Percentiles rank a stretch among this genome's conserved stretches.
Conservation (phyloP, 331 rosid species). For the Stylosanthes scabra region DNA sequence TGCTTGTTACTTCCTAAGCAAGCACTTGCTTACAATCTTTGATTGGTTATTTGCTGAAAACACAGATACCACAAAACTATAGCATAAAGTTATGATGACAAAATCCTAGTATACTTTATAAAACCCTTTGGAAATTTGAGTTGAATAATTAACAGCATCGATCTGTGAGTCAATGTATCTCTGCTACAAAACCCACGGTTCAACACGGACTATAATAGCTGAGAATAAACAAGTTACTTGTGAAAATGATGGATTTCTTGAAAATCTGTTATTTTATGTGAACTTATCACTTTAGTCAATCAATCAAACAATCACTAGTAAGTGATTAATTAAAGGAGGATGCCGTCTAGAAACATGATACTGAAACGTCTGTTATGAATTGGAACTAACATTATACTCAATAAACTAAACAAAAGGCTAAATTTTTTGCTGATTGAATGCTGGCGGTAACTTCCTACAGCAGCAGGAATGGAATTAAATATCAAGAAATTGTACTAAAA, state of each 20-base stretch:
- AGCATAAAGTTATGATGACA: background rate
- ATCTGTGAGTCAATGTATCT: background rate
- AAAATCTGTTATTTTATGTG: conserved; percentile 7
- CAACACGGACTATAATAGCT: background rate
- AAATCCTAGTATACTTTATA: conserved; percentile 16
- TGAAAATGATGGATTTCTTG: conserved; percentile 2
- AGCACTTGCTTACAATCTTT: background rate
- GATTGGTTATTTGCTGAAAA: background rate
- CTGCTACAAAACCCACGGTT: conserved; percentile 1
- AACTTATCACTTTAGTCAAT: conserved; percentile 20
- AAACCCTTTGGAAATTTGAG: conserved; percentile 18
- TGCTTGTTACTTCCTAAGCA: conserved; percentile 13
- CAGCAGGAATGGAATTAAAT: conserved; percentile 24
- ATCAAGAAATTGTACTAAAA: conserved; percentile 13
- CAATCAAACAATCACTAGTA: background rate
- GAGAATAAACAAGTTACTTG: background rate
- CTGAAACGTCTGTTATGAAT: background rate
- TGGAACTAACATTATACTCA: conserved; percentile 17
- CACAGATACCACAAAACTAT: background rate
- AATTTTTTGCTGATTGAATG: conserved; percentile 8
- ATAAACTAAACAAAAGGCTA: background rate
- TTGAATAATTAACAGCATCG: conserved; percentile 25
- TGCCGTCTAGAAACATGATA: background rate
- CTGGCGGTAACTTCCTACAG: conserved; percentile 18
- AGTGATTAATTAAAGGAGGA: background rate